Evolutionary conservation across 2,329 filamentous ascomycete genomes (phyloP).

Genomic region (Verticillium alfalfae): DNA sequence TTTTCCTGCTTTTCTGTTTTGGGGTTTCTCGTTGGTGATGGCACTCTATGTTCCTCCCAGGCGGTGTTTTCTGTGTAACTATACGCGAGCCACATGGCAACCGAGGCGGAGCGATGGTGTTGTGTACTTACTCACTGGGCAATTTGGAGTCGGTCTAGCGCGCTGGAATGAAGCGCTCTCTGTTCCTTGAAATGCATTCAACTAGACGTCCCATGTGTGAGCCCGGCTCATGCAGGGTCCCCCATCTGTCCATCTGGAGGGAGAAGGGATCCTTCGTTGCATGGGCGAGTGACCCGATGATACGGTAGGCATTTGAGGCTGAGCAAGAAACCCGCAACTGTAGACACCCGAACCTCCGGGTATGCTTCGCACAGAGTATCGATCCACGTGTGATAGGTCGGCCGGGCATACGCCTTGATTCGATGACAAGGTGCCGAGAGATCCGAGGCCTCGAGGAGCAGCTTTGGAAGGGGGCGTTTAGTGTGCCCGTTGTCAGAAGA

Average conservation of each 20-base stretch:
- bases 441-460: too few relatives aligned
- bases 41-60: not conserved
- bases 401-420: too few relatives aligned
- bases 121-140: too few relatives aligned
- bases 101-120: too few relatives aligned
- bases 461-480: too few relatives aligned
- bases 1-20: not conserved
- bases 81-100: not conserved
- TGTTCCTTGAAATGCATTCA: not conserved
- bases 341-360: not conserved
- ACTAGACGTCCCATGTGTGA: too few relatives aligned
- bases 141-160: not conserved
- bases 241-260: too few relatives aligned
- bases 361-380: not conserved
- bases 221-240: too few relatives aligned
- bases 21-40: not conserved
- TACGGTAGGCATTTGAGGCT: not conserved
- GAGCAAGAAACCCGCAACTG: not conserved
- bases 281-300: not conserved
- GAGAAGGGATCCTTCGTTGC: not conserved
- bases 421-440: too few relatives aligned
- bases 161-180: not conserved
- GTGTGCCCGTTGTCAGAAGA: too few relatives aligned
- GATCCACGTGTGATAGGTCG: too few relatives aligned
- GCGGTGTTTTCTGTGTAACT: not conserved